A percentile compares a stretch with the other conserved stretches of the same genome.
These are phyloP conservation scores for Iris macrosiphon DNA, from an alignment of 106 monocot genomes.

Conservation along the genomic window DNA sequence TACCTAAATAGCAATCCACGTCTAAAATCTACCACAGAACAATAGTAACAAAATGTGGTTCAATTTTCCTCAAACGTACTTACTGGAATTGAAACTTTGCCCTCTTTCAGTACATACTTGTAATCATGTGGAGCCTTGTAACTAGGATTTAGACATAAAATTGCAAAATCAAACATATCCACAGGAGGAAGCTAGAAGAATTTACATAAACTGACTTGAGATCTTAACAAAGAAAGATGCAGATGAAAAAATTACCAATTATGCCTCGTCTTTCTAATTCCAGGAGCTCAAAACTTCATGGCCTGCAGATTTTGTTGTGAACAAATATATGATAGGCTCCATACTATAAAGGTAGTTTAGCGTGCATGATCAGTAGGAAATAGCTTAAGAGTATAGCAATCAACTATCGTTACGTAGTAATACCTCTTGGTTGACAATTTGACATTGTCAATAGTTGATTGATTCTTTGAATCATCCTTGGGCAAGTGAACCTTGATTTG, in stretches of 20 bases:
- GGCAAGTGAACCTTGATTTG: slow-evolving; percentile 42
- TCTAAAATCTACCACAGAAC: too few relatives aligned
- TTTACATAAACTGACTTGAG: too few relatives aligned
- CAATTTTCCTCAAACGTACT: slow-evolving; percentile 16
- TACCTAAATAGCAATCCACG: too few relatives aligned
- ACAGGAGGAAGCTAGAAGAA: background rate
- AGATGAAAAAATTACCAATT: slow-evolving; percentile 56
- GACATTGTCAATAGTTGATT: slow-evolving; percentile 24
- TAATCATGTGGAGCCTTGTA: slow-evolving; percentile 88
- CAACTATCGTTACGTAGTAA: too few relatives aligned
- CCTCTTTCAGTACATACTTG: slow-evolving; percentile 83
- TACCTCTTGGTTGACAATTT: slow-evolving; percentile 61
- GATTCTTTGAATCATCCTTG: slow-evolving; percentile 15
- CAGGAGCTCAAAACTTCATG: slow-evolving; percentile 34
- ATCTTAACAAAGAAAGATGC: too few relatives aligned
- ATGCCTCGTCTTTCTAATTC: slow-evolving; percentile 81
- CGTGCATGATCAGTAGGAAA: too few relatives aligned
- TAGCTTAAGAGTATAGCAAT: too few relatives aligned
- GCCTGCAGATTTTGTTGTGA: slow-evolving; percentile 32
- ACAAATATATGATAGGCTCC: too few relatives aligned
- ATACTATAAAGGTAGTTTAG: too few relatives aligned
- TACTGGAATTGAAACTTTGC: slow-evolving; percentile 86
- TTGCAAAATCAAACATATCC: slow-evolving; percentile 31
- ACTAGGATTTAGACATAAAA: slow-evolving; percentile 68
- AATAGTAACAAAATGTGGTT: too few relatives aligned